A percentile compares a stretch with the other conserved stretches of the same genome.
These are phyloP conservation scores for Cladosporium austrohemisphaericum DNA, from an alignment of 2,329 filamentous ascomycete genomes.

Conservation along the genomic window DNA sequence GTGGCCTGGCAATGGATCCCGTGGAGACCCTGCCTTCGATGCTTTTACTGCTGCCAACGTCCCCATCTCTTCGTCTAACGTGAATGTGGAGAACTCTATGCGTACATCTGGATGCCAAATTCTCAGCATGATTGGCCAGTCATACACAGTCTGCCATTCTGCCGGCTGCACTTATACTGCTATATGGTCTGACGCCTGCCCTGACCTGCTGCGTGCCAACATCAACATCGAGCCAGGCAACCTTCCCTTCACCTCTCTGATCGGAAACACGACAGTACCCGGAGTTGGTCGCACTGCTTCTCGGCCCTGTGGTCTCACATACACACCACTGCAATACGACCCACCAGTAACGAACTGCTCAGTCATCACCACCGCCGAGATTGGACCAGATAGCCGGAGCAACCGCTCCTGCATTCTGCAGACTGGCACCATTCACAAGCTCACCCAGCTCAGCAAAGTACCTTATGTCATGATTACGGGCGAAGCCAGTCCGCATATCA, in stretches of 20 bases:
- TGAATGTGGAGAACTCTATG: constrained; percentile 29
- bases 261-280: constrained; percentile 20
- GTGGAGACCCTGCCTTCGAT: constrained; percentile 30
- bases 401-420: constrained; percentile 36
- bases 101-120: constrained; percentile 30
- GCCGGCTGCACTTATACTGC: constrained; percentile 22
- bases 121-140: constrained; percentile 29
- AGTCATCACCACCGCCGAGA: constrained; percentile 26
- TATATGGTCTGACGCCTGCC: constrained; percentile 43
- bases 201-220: constrained; percentile 47
- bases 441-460: constrained; percentile 48
- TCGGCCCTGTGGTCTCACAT: constrained; percentile 34
- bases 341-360: constrained; percentile 30
- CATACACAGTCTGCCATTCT: constrained; percentile 35
- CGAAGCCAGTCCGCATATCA: constrained; percentile 52
- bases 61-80: constrained; percentile 29
- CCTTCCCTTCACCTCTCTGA: constrained; percentile 44
- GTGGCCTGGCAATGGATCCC: constrained; percentile 22
- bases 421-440: constrained; percentile 36
- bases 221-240: constrained; percentile 54
- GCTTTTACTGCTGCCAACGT: constrained; percentile 30
- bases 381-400: constrained; percentile 21
- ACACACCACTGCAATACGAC: constrained; percentile 32
- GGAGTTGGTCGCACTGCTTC: constrained; percentile 18
- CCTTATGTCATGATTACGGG: constrained; percentile 50